Conservation (phyloP, 345 rosid species). For the Ricinus communis region DNA sequence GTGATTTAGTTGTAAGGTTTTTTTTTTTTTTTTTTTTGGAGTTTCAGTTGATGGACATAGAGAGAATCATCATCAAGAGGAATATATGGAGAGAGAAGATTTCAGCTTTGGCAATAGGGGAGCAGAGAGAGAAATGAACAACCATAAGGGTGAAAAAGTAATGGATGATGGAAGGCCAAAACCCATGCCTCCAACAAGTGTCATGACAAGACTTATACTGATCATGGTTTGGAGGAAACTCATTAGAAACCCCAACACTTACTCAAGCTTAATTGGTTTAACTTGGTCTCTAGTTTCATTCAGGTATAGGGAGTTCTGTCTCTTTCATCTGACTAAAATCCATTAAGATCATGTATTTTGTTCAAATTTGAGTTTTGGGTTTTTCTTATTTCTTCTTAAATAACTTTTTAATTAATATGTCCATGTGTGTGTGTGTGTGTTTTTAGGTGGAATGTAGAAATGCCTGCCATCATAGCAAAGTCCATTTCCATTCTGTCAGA, state of each 20-base stretch:
- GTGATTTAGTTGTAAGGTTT: neutral
- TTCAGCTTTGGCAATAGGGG: constrained; percentile 78
- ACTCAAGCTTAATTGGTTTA: constrained; percentile 93
- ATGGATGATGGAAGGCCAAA: constrained; percentile 56
- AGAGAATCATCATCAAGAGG: constrained; percentile 36
- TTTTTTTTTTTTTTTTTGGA: constrained; percentile 2
- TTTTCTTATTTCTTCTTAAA: neutral
- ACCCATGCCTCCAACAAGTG: constrained; percentile 93
- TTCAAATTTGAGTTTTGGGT: constrained; percentile 15
- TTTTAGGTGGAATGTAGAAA: constrained; percentile 84
- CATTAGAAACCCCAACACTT: constrained; percentile 95
- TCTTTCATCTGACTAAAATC: too few species aligned
- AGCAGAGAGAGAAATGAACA: constrained; percentile 41
- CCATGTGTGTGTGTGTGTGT: neutral
- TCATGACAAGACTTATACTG: constrained; percentile 94
- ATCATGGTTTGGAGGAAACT: constrained; percentile 99
- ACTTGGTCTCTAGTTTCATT: constrained; percentile 88
- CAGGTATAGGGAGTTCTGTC: constrained; percentile 53
- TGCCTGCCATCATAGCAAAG: constrained; percentile 95
- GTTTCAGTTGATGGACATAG: constrained; percentile 39
- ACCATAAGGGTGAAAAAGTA: constrained; percentile 47
- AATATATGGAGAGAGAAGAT: constrained; percentile 71
- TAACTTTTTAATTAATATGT: neutral
- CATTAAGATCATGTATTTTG: neutral
- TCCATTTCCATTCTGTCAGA: constrained; percentile 98